Evolutionary conservation across 2,329 filamentous ascomycete species (phyloP).

Genomic region (Aspergillus pseudoterreus): DNA sequence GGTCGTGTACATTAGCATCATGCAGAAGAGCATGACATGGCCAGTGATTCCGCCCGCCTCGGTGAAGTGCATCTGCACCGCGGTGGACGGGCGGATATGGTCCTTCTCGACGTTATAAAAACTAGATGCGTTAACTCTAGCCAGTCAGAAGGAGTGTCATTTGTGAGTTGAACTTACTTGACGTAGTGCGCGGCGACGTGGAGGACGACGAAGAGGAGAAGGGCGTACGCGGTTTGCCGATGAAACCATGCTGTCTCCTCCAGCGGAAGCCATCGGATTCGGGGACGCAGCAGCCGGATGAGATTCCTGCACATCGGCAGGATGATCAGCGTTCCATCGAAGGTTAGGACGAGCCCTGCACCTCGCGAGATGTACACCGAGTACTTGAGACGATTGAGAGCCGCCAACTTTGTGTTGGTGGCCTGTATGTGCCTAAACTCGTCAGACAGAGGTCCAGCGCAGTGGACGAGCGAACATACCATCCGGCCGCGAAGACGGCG

Average conservation of each 20-base stretch:
- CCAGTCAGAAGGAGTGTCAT: too few relatives aligned
- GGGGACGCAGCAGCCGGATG: conserved; percentile 78
- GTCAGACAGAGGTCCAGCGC: conserved; percentile 17
- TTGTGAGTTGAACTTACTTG: conserved; percentile 60
- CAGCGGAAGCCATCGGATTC: conserved; percentile 82
- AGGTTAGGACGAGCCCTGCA: conserved; percentile 77
- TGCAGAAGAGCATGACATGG: conserved; percentile 97
- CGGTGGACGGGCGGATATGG: conserved; percentile 75
- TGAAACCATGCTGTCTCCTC: conserved; percentile 98
- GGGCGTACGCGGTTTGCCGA: conserved; percentile 83
- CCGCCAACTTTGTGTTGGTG: conserved; percentile 63
- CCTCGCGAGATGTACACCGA: conserved; percentile 97
- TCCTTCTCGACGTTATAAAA: conserved; percentile 92
- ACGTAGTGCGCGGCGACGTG: conserved; percentile 86
- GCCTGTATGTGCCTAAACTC: conserved; percentile 71
- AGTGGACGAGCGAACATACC: conserved; percentile 54
- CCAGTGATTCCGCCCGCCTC: conserved; percentile 90
- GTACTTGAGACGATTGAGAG: conserved; percentile 75
- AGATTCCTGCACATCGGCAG: conserved; percentile 93
- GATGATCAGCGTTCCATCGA: conserved; percentile 83
- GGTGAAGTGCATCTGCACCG: conserved; percentile 86
- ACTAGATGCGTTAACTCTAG: conserved; percentile 46
- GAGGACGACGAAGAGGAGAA: conserved; percentile 75
- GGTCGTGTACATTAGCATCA: conserved; percentile 97
- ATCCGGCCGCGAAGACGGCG: conserved; percentile 77